Conservation (phyloP, 768 basidiomycete genomes). For the Nidularia sp. region DNA sequence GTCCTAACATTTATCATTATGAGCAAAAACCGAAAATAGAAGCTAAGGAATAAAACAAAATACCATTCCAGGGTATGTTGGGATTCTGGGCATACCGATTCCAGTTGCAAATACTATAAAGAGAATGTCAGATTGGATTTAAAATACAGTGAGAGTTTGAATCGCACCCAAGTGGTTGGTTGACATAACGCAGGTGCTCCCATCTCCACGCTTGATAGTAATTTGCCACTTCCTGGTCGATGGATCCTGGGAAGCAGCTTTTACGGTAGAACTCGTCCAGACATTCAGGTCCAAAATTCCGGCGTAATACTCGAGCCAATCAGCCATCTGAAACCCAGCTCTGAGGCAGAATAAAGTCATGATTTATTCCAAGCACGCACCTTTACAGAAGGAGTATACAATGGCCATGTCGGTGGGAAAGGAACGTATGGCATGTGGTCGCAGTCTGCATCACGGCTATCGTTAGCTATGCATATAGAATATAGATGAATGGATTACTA, state of each 20-base stretch:
- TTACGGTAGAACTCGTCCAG: constrained; percentile 31
- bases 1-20: constrained; percentile 13
- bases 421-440: constrained; percentile 45
- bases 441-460: constrained; percentile 13
- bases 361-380: too few species aligned
- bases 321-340: constrained; percentile 19
- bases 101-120: constrained; percentile 35
- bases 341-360: too few species aligned
- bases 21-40: too few species aligned
- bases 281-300: constrained; percentile 39
- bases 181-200: constrained; percentile 11
- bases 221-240: constrained; percentile 38
- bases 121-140: constrained; percentile 50
- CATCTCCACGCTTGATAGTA: constrained; percentile 26
- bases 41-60: neutral
- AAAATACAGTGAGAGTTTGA: constrained; percentile 12
- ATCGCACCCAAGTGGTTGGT: too few species aligned
- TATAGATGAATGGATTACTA: constrained; percentile 19
- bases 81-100: constrained; percentile 40
- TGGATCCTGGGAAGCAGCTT: too few species aligned
- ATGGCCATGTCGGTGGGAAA: constrained; percentile 27
- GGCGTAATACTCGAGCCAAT: constrained; percentile 27
- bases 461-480: too few species aligned
- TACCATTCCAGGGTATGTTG: constrained; percentile 29
- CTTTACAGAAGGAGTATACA: constrained; percentile 13